Evolutionary conservation across 305 asterid genomes (phyloP), one percentile per base, ranked within the genome.

Genomic region (Fraxinus sp.): DNA sequence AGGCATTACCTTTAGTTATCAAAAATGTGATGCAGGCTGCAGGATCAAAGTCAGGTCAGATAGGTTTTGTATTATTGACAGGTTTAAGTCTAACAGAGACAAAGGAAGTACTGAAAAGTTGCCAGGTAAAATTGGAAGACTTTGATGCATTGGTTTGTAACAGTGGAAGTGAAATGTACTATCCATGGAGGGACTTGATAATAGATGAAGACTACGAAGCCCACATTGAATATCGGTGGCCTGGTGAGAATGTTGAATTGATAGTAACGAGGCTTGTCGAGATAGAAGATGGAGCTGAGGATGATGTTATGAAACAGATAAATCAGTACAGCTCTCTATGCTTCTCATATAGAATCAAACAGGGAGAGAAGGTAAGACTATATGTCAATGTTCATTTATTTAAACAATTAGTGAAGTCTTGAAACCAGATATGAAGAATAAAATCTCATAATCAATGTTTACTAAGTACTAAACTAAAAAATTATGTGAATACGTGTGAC

Each of bases 131-230:
- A 30, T 35, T 89, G 71, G 90, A 90, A 84, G 89, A 88, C 24
- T 88, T 92, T 80, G 94, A 92, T 82, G 94, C 97, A 55, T 57
- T 92, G 84, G 87, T 88, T 82, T 92, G 95, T 59, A 87, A 90
- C 86, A 90, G 93, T 80, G 97, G 97, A 39, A 89, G 97, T 71
- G 94, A 92, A 87, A 84, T 92, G 76, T 90, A 85, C 86, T 88
- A 88, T 74, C 94, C 97, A 5, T 91, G 97, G 95, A 88, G 87
- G 86, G 95, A 92, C 83, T 85, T 87, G 82, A 86, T 22, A 36
- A 49, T 78, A 72, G 93, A 91, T 86, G 92, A 90, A 82, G 92
- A 91, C 85, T 91, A 92, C 2, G 89, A 87, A 84, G 86, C 90
- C 82, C 95, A 90, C 84, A 85, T 89, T 64, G 93, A 85, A 86